Conservation (phyloP, 495 filamentous ascomycete species). For the Aspergillus homomorphus region DNA sequence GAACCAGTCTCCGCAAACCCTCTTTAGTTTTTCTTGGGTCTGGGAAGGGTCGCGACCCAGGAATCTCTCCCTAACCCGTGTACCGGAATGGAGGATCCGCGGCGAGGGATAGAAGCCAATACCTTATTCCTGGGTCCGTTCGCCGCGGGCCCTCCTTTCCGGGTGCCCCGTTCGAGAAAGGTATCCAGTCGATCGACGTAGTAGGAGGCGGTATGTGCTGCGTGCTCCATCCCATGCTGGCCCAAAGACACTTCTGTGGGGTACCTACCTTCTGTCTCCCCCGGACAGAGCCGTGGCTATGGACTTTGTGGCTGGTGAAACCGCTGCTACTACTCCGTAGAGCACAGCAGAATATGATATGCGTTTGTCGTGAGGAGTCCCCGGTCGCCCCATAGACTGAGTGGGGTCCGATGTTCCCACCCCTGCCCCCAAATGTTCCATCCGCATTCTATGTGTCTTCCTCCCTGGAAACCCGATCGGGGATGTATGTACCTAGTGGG, state of each 20-base stretch:
- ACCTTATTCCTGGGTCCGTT: not conserved
- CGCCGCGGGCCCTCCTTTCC: not conserved
- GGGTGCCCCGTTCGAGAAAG: not conserved
- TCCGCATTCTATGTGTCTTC: not conserved
- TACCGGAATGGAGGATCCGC: not conserved
- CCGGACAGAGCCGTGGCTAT: slow-evolving; percentile 3
- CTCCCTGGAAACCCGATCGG: too few species aligned
- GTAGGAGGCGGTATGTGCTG: not conserved
- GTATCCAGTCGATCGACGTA: too few species aligned
- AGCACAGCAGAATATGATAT: not conserved
- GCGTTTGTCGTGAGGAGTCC: not conserved
- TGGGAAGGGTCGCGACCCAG: too few species aligned
- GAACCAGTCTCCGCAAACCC: not conserved
- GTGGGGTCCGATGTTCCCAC: not conserved
- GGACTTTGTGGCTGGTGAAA: too few species aligned
- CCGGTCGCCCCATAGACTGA: too few species aligned
- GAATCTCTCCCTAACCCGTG: too few species aligned
- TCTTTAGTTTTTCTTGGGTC: too few species aligned
- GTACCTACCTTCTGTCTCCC: not conserved
- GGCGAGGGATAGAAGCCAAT: not conserved
- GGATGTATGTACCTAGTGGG: too few species aligned
- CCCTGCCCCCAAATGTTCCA: not conserved
- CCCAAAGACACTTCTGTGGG: too few species aligned
- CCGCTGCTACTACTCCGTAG: too few species aligned
- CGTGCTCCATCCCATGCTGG: not conserved